A percentile compares a stretch with the other conserved stretches of the same genome.
These are phyloP conservation scores for Apiospora pterosperma DNA, from an alignment of 2,329 filamentous ascomycete species.

Conservation along the genomic window DNA sequence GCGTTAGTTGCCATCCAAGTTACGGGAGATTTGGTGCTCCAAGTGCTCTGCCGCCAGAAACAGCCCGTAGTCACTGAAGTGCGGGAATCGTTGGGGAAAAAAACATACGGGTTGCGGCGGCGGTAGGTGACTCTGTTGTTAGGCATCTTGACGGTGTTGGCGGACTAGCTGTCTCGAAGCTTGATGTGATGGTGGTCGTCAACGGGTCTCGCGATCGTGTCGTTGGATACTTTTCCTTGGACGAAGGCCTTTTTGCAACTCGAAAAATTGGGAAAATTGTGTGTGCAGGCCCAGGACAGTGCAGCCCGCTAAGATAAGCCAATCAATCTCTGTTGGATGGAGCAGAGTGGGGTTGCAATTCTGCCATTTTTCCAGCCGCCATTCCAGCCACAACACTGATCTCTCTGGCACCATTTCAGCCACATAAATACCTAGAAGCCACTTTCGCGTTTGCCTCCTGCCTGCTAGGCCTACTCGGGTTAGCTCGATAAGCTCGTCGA, in stretches of 20 bases:
- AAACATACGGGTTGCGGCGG: constrained; percentile 75
- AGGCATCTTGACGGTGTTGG: constrained; percentile 50
- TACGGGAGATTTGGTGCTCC: not conserved
- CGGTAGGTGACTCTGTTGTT: constrained; percentile 64
- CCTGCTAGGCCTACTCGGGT: not conserved
- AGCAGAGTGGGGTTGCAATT: not conserved
- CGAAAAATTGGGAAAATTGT: constrained; percentile 1
- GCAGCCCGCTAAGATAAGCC: constrained; percentile 2
- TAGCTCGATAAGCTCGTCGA: not conserved
- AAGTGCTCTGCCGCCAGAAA: not conserved
- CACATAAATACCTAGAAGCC: not conserved
- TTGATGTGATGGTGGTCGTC: constrained; percentile 21
- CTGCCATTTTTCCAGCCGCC: not conserved
- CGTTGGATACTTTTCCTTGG: constrained; percentile 3
- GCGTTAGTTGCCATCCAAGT: constrained; percentile 4
- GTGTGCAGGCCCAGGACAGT: constrained; percentile 2
- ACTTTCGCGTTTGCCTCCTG: not conserved
- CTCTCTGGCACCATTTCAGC: not conserved
- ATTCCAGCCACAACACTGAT: not conserved
- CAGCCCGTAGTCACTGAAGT: not conserved
- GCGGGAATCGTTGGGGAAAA: not conserved
- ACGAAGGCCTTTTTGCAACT: constrained; percentile 3
- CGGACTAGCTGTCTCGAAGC: constrained; percentile 16
- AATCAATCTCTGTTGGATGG: not conserved
- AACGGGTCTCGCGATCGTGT: constrained; percentile 22